A percentile compares a stretch with the other conserved stretches of the same genome.
These are phyloP conservation scores for Leccinum barrowsii DNA, from an alignment of 768 basidiomycete species.

Conservation along the genomic window DNA sequence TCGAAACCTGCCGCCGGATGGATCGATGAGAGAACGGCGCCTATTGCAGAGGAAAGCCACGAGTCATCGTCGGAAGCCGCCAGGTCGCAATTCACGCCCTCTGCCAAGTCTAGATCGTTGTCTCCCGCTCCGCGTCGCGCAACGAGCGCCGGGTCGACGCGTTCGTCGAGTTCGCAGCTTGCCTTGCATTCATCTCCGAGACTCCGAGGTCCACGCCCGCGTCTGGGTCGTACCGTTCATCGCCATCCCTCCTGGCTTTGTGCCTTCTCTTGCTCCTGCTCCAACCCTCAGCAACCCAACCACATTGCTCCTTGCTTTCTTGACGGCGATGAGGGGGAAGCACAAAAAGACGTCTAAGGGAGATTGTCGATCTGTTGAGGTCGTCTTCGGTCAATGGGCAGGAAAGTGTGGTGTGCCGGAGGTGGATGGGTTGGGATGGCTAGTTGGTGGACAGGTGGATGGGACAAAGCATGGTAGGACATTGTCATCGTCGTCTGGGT, in stretches of 20 bases:
- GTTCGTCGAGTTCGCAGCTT: conserved; percentile 6
- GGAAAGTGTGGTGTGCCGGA: neutral
- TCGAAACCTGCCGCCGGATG: conserved; percentile 1
- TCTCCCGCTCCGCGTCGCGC: too few species aligned
- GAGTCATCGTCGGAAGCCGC: too few species aligned
- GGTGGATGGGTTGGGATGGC: conserved; percentile 15
- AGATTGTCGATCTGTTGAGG: conserved; percentile 5
- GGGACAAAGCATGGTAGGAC: neutral
- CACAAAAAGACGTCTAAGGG: too few species aligned
- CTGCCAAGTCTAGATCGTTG: too few species aligned
- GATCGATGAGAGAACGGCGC: too few species aligned
- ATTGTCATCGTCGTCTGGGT: neutral
- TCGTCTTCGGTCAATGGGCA: conserved; percentile 4
- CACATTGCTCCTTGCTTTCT: too few species aligned
- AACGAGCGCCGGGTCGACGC: too few species aligned
- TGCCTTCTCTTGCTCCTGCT: too few species aligned
- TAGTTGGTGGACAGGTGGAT: conserved; percentile 14
- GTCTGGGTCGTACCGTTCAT: conserved; percentile 5
- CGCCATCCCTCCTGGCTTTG: conserved; percentile 1
- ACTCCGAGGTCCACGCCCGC: conserved; percentile 6
- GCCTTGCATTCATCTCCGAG: conserved; percentile 1
- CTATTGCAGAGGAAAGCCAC: too few species aligned
- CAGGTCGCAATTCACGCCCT: too few species aligned
- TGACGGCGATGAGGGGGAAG: too few species aligned
- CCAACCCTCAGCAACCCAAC: too few species aligned